A percentile compares a stretch with the other conserved stretches of the same genome.
These are phyloP conservation scores for Chytriomyces confervae DNA, from an alignment of 192 early-diverging fungal species.

Conservation along the genomic window DNA sequence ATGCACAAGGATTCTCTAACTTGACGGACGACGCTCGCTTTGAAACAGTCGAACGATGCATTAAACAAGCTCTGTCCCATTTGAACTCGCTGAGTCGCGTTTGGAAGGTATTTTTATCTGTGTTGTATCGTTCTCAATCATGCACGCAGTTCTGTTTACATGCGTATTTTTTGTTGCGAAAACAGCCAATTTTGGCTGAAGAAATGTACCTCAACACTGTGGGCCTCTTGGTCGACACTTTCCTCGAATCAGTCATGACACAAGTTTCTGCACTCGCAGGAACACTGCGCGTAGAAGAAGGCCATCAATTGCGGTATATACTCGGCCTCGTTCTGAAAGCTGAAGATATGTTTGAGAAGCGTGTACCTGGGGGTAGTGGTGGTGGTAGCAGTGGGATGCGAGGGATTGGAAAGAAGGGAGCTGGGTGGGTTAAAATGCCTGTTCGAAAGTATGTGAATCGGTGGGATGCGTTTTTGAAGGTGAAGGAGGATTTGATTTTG, in stretches of 20 bases:
- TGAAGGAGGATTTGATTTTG: too few species aligned
- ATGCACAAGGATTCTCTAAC: conserved; percentile 42
- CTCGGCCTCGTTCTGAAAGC: conserved; percentile 35
- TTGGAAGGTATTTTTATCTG: conserved; percentile 57
- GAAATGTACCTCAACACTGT: conserved; percentile 45
- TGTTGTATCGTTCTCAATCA: conserved; percentile 13
- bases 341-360: conserved; percentile 36
- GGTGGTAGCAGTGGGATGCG: too few species aligned
- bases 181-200: conserved; percentile 42
- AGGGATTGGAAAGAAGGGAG: too few species aligned
- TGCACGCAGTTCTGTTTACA: neutral
- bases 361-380: too few species aligned
- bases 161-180: neutral
- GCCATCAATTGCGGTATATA: conserved; percentile 47
- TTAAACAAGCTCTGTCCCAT: conserved; percentile 59
- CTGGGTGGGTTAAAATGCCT: too few species aligned
- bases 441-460: too few species aligned
- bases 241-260: conserved; percentile 30
- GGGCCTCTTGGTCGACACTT: conserved; percentile 41
- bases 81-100: conserved; percentile 55
- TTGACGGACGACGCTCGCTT: conserved; percentile 51
- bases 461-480: too few species aligned
- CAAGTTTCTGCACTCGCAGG: conserved; percentile 21
- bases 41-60: conserved; percentile 52
- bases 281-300: conserved; percentile 11